Evolutionary conservation across 2,329 filamentous ascomycete species (phyloP).

Genomic region (Diplodia sapinea): DNA sequence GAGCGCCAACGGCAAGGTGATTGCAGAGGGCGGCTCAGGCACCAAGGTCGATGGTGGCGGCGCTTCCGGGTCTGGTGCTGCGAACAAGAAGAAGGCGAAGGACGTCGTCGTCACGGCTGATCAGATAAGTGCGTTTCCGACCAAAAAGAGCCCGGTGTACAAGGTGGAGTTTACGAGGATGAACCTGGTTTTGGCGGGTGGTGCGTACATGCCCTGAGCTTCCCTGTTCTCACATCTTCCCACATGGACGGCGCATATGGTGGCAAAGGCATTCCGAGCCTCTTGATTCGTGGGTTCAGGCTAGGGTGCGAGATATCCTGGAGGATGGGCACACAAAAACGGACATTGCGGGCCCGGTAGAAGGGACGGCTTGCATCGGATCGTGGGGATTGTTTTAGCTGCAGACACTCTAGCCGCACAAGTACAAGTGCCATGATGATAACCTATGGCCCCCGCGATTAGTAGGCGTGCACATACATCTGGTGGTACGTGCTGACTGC

Average conservation of each 20-base stretch:
- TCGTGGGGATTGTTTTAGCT: constrained; percentile 24
- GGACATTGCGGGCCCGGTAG: constrained; percentile 2
- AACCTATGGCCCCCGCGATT: not conserved
- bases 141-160: constrained; percentile 94
- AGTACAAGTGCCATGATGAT: constrained; percentile 17
- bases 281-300: constrained; percentile 20
- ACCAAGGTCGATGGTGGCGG: constrained; percentile 54
- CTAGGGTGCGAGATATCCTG: constrained; percentile 21
- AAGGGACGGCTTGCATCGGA: constrained; percentile 12
- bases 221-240: not conserved
- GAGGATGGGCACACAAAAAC: constrained; percentile 15
- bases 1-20: constrained; percentile 61
- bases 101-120: constrained; percentile 90
- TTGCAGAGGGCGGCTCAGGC: constrained; percentile 56
- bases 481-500: constrained; percentile 4
- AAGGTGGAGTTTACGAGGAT: constrained; percentile 93
- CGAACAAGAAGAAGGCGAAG: constrained; percentile 73
- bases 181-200: constrained; percentile 89
- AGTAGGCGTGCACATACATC: not conserved
- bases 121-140: constrained; percentile 92
- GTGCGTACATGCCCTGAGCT: constrained; percentile 63
- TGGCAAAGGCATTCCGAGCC: constrained; percentile 12
- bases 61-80: constrained; percentile 40
- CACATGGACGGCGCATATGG: constrained; percentile 7
- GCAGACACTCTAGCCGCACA: constrained; percentile 14